Conservation (phyloP, 73 alveolate species). For the Tetrahymena malaccensis region DNA sequence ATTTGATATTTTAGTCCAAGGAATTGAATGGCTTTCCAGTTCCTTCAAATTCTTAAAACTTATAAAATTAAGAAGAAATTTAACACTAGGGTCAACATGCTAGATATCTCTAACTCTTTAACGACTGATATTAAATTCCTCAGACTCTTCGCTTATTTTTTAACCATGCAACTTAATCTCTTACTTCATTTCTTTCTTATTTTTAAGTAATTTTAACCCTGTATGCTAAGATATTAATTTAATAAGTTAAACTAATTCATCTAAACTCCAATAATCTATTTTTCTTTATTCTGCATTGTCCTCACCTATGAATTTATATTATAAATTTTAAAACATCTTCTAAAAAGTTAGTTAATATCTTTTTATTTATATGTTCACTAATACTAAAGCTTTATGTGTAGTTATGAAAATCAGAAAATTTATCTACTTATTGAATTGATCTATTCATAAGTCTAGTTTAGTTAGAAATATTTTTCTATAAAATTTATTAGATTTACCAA, state of each 20-base stretch:
- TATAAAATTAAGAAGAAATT: slow-evolving; percentile 36
- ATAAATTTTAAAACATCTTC: neutral
- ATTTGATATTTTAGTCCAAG: slow-evolving; percentile 53
- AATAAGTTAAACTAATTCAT: neutral
- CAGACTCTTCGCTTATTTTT: slow-evolving; percentile 37
- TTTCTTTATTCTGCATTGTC: neutral
- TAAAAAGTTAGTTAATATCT: neutral
- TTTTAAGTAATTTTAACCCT: neutral
- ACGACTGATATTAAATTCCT: slow-evolving; percentile 24
- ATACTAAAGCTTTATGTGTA: no score
- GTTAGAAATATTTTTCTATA: no score
- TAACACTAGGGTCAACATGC: slow-evolving; percentile 48
- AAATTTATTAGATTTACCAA: neutral
- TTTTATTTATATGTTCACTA: no score
- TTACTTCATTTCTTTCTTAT: neutral
- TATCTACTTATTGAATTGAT: no score
- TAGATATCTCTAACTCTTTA: slow-evolving; percentile 44
- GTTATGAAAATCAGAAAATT: no score
- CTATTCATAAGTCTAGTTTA: no score
- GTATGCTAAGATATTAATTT: neutral
- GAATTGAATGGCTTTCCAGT: slow-evolving; percentile 39
- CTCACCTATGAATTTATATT: neutral
- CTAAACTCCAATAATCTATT: neutral
- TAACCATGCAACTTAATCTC: slow-evolving; percentile 11
- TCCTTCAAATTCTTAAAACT: slow-evolving; percentile 34